Conservation (phyloP, 345 rosid genomes). For the Dipteronia sinensis region DNA sequence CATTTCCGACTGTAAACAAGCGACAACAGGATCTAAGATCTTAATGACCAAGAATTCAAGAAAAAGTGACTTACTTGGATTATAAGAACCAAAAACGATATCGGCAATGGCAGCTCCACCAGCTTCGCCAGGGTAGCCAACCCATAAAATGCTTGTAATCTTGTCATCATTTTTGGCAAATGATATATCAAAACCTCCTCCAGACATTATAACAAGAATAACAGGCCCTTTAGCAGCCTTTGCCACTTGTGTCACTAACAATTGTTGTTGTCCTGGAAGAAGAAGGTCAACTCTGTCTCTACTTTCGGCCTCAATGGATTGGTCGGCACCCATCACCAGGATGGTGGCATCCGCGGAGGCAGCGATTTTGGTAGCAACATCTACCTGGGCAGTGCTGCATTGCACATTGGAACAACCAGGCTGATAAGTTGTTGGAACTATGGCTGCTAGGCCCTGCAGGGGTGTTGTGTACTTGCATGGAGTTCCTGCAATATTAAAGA, state of each 20-base stretch:
- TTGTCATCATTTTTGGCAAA: constrained; percentile 66
- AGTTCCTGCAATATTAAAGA: constrained; percentile 41
- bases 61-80: constrained; percentile 62
- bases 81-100: constrained; percentile 65
- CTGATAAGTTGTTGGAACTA: constrained; percentile 54
- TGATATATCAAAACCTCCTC: constrained; percentile 81
- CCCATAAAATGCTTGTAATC: constrained; percentile 82
- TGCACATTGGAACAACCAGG: constrained; percentile 78
- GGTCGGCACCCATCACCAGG: constrained; percentile 81
- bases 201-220: constrained; percentile 91
- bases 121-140: constrained; percentile 91
- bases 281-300: constrained; percentile 61
- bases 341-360: constrained; percentile 73
- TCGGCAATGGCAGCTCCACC: constrained; percentile 97
- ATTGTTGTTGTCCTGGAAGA: constrained; percentile 81
- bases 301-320: constrained; percentile 69
- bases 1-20: no score
- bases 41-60: no score
- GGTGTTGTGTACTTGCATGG: constrained; percentile 92
- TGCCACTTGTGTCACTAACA: constrained; percentile 64
- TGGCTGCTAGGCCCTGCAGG: constrained; percentile 64
- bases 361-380: constrained; percentile 56
- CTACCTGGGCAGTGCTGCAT: constrained; percentile 65
- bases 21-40: no score
- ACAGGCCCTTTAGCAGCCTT: constrained; percentile 79